phyloP scores from a whole-genome alignment of 1,139 yeast genomes.

The Kluyveromyces sp. region DNA sequence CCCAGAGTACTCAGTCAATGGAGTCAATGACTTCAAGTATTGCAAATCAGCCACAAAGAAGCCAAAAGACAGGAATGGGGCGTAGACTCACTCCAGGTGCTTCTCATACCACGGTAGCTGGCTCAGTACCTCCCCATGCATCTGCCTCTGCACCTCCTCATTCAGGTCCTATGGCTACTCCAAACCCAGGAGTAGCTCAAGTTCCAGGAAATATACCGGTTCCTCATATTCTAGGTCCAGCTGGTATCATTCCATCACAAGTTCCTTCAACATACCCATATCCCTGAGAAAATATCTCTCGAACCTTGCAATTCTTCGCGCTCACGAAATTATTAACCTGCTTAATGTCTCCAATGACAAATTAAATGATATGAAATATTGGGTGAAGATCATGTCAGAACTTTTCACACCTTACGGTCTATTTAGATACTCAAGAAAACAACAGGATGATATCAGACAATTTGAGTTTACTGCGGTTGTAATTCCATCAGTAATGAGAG shows the following conservation, averaged over 20 bases:
- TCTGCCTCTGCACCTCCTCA: too few species aligned
- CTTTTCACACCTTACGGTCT: slow-evolving; percentile 44
- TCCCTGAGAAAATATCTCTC: slow-evolving; percentile 21
- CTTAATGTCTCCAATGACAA: slow-evolving; percentile 22
- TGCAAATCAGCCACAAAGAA: too few species aligned
- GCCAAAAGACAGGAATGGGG: too few species aligned
- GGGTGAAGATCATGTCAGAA: slow-evolving; percentile 41
- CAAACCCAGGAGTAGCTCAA: slow-evolving; percentile 9
- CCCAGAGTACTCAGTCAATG: slow-evolving; percentile 7
- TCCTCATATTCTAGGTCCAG: slow-evolving; percentile 4
- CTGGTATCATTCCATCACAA: slow-evolving; percentile 1
- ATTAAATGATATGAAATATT: slow-evolving; percentile 36
- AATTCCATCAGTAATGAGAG: slow-evolving; percentile 57
- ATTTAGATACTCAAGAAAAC: slow-evolving; percentile 38
- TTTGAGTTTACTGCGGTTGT: slow-evolving; percentile 59
- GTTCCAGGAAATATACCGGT: slow-evolving; percentile 8
- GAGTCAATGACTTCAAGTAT: slow-evolving; percentile 5
- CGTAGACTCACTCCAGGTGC: too few species aligned
- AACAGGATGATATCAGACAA: slow-evolving; percentile 41
- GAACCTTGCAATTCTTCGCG: slow-evolving; percentile 20
- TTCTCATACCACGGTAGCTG: too few species aligned
- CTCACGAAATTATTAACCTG: slow-evolving; percentile 20
- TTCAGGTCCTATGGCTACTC: neutral
- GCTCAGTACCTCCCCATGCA: too few species aligned
- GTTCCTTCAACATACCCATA: slow-evolving; percentile 6